Conservation (phyloP, 2,329 filamentous ascomycete species). For the Chrysoporthe austroafricana region DNA sequence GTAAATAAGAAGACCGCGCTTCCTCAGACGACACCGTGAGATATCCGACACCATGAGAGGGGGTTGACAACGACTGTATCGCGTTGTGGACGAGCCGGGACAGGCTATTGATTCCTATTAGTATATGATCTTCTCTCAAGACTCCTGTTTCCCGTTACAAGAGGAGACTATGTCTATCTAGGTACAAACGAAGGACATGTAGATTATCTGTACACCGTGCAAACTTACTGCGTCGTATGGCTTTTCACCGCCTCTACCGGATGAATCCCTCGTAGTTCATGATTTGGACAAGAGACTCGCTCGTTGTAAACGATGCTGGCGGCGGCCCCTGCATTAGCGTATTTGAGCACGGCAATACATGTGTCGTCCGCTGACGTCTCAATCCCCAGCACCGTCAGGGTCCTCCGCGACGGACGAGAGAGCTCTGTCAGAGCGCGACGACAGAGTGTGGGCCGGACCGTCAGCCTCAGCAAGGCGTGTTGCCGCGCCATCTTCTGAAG, state of each 20-base stretch:
- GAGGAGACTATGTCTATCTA: not conserved
- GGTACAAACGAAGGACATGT: not conserved
- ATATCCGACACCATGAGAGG: not conserved
- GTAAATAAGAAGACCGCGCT: not conserved
- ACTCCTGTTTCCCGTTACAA: not conserved
- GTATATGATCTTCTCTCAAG: not conserved
- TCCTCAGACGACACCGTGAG: not conserved
- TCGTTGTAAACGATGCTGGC: conserved; percentile 76
- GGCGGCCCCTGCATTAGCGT: conserved; percentile 48
- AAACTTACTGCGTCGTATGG: conserved; percentile 62
- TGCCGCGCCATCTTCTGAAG: conserved; percentile 15
- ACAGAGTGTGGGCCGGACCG: not conserved
- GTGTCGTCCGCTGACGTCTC: conserved; percentile 93
- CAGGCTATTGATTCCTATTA: conserved; percentile 44
- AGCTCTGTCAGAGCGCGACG: too few relatives aligned
- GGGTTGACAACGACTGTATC: conserved; percentile 53
- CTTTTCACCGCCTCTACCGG: conserved; percentile 75
- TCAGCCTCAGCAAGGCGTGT: conserved; percentile 5
- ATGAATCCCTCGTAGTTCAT: conserved; percentile 75
- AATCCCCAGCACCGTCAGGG: conserved; percentile 61
- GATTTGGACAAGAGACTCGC: conserved; percentile 81
- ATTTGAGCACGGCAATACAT: conserved; percentile 74
- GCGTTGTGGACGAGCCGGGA: conserved; percentile 70
- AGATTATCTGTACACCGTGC: not conserved
- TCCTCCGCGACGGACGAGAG: not conserved